Conservation (phyloP, 345 rosid species). For the Lumnitzera littorea region DNA sequence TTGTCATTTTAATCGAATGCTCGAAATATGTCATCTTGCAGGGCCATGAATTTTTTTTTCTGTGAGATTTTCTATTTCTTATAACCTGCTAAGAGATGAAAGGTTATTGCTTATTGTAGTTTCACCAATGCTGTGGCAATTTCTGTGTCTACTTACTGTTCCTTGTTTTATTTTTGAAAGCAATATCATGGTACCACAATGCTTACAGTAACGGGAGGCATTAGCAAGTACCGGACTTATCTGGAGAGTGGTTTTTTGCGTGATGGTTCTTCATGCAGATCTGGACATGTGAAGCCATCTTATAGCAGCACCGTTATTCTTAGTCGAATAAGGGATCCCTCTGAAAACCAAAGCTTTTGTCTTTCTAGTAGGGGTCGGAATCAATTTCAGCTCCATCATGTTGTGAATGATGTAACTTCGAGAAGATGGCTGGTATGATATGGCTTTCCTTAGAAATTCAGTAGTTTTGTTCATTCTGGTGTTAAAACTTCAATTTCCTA, state of each 20-base stretch:
- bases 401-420: slow-evolving; percentile 16
- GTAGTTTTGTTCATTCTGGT: slow-evolving; percentile 11
- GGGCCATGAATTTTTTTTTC: too few relatives aligned
- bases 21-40: too few relatives aligned
- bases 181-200: slow-evolving; percentile 50
- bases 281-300: slow-evolving; percentile 16
- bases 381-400: slow-evolving; percentile 21
- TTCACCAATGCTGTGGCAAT: too few relatives aligned
- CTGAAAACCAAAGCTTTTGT: slow-evolving; percentile 22
- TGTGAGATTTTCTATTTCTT: too few relatives aligned
- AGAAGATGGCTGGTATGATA: slow-evolving; percentile 54
- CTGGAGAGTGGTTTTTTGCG: slow-evolving; percentile 13
- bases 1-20: too few relatives aligned
- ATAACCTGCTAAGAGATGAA: neutral
- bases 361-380: slow-evolving; percentile 28
- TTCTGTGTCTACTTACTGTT: too few relatives aligned
- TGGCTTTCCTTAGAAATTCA: slow-evolving; percentile 2
- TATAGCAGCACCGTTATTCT: slow-evolving; percentile 18
- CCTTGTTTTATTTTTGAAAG: slow-evolving; percentile 18
- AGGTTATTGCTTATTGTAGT: too few relatives aligned
- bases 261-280: slow-evolving; percentile 21
- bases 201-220: slow-evolving; percentile 40
- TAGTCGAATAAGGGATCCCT: slow-evolving; percentile 17
- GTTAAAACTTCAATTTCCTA: slow-evolving; percentile 1
- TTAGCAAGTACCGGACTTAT: slow-evolving; percentile 20